Evolutionary conservation across 208 protist genomes (phyloP).

Genomic region (Leishmania amazonensis): DNA sequence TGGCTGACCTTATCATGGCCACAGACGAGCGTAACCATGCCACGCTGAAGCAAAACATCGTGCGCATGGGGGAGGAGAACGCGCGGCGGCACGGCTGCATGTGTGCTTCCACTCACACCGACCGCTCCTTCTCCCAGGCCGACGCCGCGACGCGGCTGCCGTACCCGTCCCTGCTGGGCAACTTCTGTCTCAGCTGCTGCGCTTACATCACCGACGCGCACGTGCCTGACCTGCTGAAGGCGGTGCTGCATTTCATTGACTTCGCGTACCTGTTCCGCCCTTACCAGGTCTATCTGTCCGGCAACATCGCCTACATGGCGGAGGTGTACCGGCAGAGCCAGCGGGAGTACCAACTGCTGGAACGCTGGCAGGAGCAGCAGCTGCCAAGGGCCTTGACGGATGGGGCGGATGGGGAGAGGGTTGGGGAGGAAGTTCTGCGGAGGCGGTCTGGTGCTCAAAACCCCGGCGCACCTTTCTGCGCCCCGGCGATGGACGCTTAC

Average conservation of each 20-base stretch:
- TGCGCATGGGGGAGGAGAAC: constrained; percentile 40
- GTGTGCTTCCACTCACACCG: constrained; percentile 19
- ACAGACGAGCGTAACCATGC: constrained; percentile 65
- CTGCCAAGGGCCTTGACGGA: neutral
- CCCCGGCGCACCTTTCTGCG: neutral
- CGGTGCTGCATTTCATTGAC: constrained; percentile 54
- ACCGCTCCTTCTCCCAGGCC: neutral
- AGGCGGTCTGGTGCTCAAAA: neutral
- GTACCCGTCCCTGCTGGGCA: constrained; percentile 10
- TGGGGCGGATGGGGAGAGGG: neutral
- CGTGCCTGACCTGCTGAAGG: constrained; percentile 54
- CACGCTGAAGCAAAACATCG: constrained; percentile 25
- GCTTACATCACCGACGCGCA: constrained; percentile 57
- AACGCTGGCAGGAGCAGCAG: constrained; percentile 8
- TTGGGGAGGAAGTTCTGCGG: neutral
- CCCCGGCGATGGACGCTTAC: neutral
- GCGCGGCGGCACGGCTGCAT: constrained; percentile 43
- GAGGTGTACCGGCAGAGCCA: constrained; percentile 62
- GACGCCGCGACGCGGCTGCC: neutral
- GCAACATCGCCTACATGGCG: constrained; percentile 31
- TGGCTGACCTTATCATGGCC: constrained; percentile 61
- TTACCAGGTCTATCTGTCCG: constrained; percentile 41
- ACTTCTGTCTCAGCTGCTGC: constrained; percentile 39
- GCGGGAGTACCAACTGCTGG: constrained; percentile 22
- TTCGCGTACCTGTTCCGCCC: constrained; percentile 57